Evolutionary conservation across 2,329 filamentous ascomycete species (phyloP), one percentile per base, ranked within the genome.

Genomic region (Podosphaera fusca): DNA sequence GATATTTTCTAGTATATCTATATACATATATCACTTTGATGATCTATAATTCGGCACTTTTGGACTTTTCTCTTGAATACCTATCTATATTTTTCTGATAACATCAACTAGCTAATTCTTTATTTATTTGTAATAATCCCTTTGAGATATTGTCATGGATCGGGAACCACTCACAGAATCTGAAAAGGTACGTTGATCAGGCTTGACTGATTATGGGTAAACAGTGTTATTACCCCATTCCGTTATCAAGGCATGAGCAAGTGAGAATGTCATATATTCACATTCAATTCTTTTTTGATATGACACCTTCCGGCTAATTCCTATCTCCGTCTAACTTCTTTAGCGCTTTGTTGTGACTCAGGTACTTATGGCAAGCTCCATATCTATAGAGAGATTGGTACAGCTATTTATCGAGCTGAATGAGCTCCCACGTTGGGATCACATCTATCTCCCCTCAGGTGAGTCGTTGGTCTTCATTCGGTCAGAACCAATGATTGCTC

Each of bases 271-370:
- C 56, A 55, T 57, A 34, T 50, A 58, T 35, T 52, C 52, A 55
- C 58, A 50, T 53, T 47, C 46, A 33, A 58, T 56, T 33, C 42
- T 56, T 58, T 53, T 50, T 57, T 53, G 30, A 57, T 58, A 40
- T 53, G 57, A 58, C 59, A 56, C 54, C 30, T 5, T 35, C 56
- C 60, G 56, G 61, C 50, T 61, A 60, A 59, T 58, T 60, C 62
- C 65, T 59, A 65, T 61, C 51, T 61, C 51, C n/a, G 10, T 42
- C 38, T 57, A n/a, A n/a, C 50, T 56, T 29, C 34, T n/a, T 29
- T 33, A 56, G 55, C 55, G 55, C 38, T 56, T 56, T 29, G 34
- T 56, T 29, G 42, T 56, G 1, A 56, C 55, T 10, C 55, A 56
- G 38, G 38, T 49, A 6, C 42, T 56, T 2, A 49, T 49, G 55